Evolutionary conservation across 768 basidiomycete genomes (phyloP), one percentile per base, ranked within the genome.

Genomic region (Megacollybia marginata): DNA sequence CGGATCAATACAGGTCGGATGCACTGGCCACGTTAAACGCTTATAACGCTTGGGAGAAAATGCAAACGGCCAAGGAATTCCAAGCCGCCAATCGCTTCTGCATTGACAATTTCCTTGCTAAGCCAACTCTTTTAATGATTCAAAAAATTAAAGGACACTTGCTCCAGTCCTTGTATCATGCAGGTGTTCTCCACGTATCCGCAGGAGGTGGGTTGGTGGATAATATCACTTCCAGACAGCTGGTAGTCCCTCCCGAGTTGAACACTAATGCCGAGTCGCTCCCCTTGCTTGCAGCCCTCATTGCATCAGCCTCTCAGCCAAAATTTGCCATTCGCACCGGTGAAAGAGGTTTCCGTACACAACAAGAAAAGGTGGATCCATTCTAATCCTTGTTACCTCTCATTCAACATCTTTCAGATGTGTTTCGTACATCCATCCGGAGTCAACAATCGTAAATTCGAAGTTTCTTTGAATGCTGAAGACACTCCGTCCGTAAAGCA

Each of bases 241-340:
- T 70, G 51, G 60, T 58, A 11, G 77, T 90, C 15, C 89, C 90
- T 6, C 65, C 73, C 4, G 78, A 81, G 50, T 68, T 93, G 52
- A 89, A 91, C 56, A 64, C 65, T 38, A 89, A 93, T 56, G 75
- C 75, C n/a, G 71, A 84, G 46, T 88, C 84, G 19, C 62, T 83
- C 13, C 88, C 93, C 10, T 66, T 96, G 20, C 68, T 95, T 28
- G 82, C 88, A 11, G 91, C 85, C 8, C 71, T 97, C 48, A 88
- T 96, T 59, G 80, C 91, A 9, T 78, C 89, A 47, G 91, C 90
- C 0, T 80, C 80, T 2, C 91, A 94, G 58, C 93, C 93, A 19
- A 93, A 94, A 64, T 95, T 93, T 63, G 92, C 88, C 3, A 76
- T 95, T 48, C 72, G 86, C 47, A 81, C 79, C 6, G 76, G 82